Percentiles rank a stretch among this genome's conserved stretches.
phyloP scores from a whole-genome alignment of 305 asterid genomes.

The Stenogyne calaminthoides region DNA sequence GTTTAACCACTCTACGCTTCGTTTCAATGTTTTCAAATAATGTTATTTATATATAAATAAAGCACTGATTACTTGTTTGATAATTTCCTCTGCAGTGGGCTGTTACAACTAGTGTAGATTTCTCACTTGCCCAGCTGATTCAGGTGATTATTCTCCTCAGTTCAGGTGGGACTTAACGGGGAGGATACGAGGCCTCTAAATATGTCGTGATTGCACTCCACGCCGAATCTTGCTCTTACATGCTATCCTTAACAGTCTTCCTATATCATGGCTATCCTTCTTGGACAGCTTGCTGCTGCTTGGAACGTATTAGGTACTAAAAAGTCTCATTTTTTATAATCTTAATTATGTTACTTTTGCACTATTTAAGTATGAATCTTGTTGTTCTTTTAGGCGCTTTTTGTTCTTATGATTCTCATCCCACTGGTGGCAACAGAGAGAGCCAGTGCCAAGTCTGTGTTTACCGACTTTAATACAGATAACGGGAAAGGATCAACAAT shows the following conservation, averaged over 20 bases:
- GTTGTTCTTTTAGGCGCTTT: slow-evolving; percentile 63
- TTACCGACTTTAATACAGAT: slow-evolving; percentile 74
- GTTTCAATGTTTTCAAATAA: slow-evolving; percentile 26
- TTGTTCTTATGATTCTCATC: slow-evolving; percentile 83
- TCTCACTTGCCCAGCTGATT: slow-evolving; percentile 85
- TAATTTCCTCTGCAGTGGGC: slow-evolving; percentile 83
- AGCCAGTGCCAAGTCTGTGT: slow-evolving; percentile 75
- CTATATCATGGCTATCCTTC: slow-evolving; percentile 75
- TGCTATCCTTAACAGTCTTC: slow-evolving; percentile 79
- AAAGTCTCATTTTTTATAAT: not conserved
- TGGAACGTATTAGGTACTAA: slow-evolving; percentile 83
- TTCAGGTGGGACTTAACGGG: slow-evolving; percentile 86
- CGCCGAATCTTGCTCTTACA: slow-evolving; percentile 69
- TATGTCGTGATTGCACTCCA: slow-evolving; percentile 78
- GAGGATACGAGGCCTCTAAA: slow-evolving; percentile 85
- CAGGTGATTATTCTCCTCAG: slow-evolving; percentile 85
- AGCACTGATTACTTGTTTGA: slow-evolving; percentile 27
- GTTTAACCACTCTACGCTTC: slow-evolving; percentile 8
- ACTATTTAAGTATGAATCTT: slow-evolving; percentile 15
- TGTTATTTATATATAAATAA: not conserved
- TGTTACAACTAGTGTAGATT: slow-evolving; percentile 82
- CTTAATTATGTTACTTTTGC: not conserved
- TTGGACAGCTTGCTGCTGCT: slow-evolving; percentile 85
- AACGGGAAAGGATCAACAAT: slow-evolving; percentile 61
- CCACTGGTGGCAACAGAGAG: slow-evolving; percentile 83